These are phyloP conservation scores for Podospora fimiseda DNA, from an alignment of 495 filamentous ascomycete genomes.

Conservation along the genomic window DNA sequence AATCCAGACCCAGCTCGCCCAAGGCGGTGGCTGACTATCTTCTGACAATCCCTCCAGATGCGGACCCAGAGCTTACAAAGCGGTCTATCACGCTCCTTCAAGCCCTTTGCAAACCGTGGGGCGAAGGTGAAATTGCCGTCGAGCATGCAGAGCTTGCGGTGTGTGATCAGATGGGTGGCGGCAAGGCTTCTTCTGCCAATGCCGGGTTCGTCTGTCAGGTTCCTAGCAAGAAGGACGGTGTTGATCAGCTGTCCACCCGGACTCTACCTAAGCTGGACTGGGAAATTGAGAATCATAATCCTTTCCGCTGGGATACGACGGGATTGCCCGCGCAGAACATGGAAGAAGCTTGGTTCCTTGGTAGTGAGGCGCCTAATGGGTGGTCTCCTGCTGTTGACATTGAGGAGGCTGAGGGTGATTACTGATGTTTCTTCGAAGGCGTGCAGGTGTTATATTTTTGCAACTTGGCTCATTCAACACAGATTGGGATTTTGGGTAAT, in stretches of 20 bases:
- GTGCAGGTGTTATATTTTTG: no score
- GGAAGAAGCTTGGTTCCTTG: constrained; percentile 14
- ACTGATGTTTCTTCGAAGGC: no score
- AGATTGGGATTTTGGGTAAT: no score
- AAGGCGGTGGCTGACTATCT: constrained; percentile 10
- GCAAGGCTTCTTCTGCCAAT: not conserved
- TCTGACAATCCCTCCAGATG: constrained; percentile 9
- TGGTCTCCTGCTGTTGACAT: constrained; percentile 16
- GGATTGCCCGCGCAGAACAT: constrained; percentile 4
- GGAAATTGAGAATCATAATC: constrained; percentile 7
- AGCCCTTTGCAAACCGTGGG: constrained; percentile 22
- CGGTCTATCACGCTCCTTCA: constrained; percentile 11
- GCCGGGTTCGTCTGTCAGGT: no score
- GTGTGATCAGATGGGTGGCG: not conserved
- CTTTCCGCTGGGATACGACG: constrained; percentile 14
- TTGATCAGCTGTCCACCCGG: no score
- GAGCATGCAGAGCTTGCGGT: not conserved
- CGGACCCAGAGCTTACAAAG: constrained; percentile 3
- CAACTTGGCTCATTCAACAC: no score
- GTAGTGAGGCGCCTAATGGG: constrained; percentile 21
- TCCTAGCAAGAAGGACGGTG: no score
- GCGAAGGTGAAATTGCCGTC: constrained; percentile 3
- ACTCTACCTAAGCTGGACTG: not conserved
- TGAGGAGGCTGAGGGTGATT: not conserved
- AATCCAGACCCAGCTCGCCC: not conserved